Conservation (phyloP, 2,329 filamentous ascomycete species). For the Chaetomium olivaceum region DNA sequence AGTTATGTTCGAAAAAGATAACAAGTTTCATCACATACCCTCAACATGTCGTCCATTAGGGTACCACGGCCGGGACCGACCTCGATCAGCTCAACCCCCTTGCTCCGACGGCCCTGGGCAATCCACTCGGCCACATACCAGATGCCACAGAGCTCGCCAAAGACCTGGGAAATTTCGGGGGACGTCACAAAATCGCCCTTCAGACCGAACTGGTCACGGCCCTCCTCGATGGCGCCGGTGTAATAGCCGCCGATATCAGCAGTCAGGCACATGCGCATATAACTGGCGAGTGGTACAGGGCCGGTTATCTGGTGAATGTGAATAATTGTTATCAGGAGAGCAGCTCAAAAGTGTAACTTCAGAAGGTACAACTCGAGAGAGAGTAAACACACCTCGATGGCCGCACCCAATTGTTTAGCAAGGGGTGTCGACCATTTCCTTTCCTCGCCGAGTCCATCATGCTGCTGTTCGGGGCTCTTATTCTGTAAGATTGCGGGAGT, state of each 20-base stretch:
- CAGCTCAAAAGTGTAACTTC: no score
- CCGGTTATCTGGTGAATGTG: constrained; percentile 61
- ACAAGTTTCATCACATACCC: constrained; percentile 56
- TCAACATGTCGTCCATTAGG: constrained; percentile 92
- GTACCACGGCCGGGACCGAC: constrained; percentile 92
- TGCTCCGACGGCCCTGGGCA: constrained; percentile 72
- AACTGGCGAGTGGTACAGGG: constrained; percentile 86
- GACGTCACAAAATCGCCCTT: constrained; percentile 96
- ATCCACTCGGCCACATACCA: constrained; percentile 99
- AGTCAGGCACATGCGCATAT: constrained; percentile 98
- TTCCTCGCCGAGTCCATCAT: constrained; percentile 35
- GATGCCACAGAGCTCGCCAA: constrained; percentile 89
- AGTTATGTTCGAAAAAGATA: neutral
- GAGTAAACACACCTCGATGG: constrained; percentile 67
- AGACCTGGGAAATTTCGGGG: constrained; percentile 95
- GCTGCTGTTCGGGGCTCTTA: neutral
- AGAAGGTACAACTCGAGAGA: neutral
- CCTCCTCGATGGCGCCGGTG: constrained; percentile 68
- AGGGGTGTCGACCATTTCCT: constrained; percentile 89
- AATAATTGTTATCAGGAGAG: neutral
- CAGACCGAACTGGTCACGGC: constrained; percentile 84
- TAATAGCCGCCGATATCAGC: constrained; percentile 92
- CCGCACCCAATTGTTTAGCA: constrained; percentile 81
- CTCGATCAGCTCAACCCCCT: constrained; percentile 86
- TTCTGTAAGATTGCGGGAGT: constrained; percentile 9